Evolutionary conservation across 306 rosid genomes (phyloP).

Genomic region (Acacia melanoxylon): DNA sequence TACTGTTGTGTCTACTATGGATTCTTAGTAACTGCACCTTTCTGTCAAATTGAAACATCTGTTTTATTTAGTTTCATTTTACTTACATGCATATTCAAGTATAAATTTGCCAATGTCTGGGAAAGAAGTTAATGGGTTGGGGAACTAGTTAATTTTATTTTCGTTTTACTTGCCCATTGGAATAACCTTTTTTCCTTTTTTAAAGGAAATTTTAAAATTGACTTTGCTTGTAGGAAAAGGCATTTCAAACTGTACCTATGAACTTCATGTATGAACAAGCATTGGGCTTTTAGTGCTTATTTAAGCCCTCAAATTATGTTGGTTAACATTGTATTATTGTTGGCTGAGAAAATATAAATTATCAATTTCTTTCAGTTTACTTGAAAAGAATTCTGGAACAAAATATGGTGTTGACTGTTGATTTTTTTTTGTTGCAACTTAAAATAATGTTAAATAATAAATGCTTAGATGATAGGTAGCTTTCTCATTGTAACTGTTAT

Average conservation of each 20-base stretch:
- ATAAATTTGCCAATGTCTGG: neutral
- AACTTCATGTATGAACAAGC: conserved; percentile 22
- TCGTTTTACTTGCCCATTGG: neutral
- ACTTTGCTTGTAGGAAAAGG: neutral
- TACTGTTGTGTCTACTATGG: neutral
- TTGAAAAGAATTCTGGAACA: neutral
- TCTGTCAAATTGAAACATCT: conserved; percentile 8
- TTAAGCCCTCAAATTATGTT: conserved; percentile 4
- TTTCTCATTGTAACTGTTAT: conserved; percentile 26
- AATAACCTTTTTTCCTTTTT: neutral
- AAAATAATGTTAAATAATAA: neutral
- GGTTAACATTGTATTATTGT: neutral
- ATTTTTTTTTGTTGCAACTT: neutral
- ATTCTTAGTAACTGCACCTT: conserved; percentile 12
- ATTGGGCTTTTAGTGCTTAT: conserved; percentile 1
- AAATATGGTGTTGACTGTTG: conserved; percentile 14
- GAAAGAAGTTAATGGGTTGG: neutral
- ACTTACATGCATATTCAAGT: neutral
- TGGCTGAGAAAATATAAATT: neutral
- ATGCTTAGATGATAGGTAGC: neutral
- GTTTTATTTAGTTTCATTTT: neutral
- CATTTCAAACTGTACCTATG: neutral
- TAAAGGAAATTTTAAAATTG: neutral
- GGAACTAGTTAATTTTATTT: neutral
- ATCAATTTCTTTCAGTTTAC: neutral